Evolutionary conservation across 2,329 filamentous ascomycete species (phyloP), one percentile per base, ranked within the genome.

Genomic region (Cladosporium sphaerospermum): DNA sequence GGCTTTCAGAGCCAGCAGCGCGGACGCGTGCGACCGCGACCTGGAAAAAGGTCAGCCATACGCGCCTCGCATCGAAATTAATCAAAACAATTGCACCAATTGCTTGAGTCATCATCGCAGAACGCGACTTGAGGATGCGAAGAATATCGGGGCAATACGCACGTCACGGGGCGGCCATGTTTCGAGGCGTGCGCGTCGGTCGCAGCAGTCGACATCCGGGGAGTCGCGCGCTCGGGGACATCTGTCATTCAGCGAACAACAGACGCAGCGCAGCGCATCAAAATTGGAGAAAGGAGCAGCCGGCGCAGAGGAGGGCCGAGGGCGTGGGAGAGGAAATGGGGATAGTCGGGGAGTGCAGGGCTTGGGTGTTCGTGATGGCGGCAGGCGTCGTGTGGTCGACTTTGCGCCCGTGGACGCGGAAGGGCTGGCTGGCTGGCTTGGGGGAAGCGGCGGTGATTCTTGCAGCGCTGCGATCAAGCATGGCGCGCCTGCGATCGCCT

Each of bases 231-330:
- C 31, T 43, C 16, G 47, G 23, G 46, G 39, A 51, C 48, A 51
- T 75, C 73, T 71, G 74, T 73, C 69, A 69, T 71, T 69, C 69
- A 59, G 45, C 18, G 57, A 61, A 64, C 60, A 60, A 61, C 60
- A 63, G 60, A 65, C 51, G 60, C 57, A n/a, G 40, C 48, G 40
- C 16, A 32, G 36, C 13, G 36, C 36, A 39, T 39, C 10, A 11
- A 36, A 11, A 36, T 3, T 5, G 6, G 34, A 36, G 23, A 28
- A 28, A 28, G 23, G 23, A 28, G 4, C 23, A 28, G 23, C 23
- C 23, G 23, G 23, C 23, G 23, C 23, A 28, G 23, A 28, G 23
- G 23, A 28, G 23, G 23, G 7, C 23, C 23, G 23, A 28, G 23
- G 23, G 7, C 23, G 23, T 28, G 23, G 23, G 23, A 28, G 23